Base-by-base conservation (phyloP, 2,329 filamentous ascomycete species). In the Calycina herbarum region DNA sequence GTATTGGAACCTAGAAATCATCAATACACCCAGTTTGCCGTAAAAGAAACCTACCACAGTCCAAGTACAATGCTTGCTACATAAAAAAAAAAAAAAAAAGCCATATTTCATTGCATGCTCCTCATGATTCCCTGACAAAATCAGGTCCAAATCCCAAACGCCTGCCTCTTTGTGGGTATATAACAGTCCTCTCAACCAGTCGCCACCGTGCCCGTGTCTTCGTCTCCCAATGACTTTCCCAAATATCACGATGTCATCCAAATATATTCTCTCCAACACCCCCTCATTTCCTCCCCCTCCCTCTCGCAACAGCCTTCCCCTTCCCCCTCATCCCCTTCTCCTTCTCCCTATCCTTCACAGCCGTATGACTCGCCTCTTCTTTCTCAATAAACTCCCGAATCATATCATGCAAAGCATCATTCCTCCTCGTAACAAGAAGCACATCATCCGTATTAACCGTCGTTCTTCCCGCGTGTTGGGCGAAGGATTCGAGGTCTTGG, bases 371-470 rank as follows among this genome's bases (percentile, higher is more conserved):
- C 1, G 82, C 82, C 74, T 85, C 86, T 68, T 83, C 79, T 70
- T 82, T 79, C 64, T 93, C 89, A 33, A 93, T 81, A 72, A 88
- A 88, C 61, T 86, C 82, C 76, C 85, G 85, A 75, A 99, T 83
- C 40, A 98, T 87, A 17, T 83, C 83, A 71, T 94, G 88, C 24
- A 99, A 79, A 20, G 93, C 93, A 64, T 94, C 91, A 73, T 98
- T 99, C 66, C 94, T 88, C 67, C 95, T 83, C 31, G 92, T 89
- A 35, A 99, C 85, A 7, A 99, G 85, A 73, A 98, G 81, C 13
- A 98, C 94, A 76, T 99, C 95, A 61, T 94, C 90, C 0, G 90
- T 90, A 45, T 89, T 92, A 70, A 99, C 85, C 0, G 89, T 94
- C 1, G 86, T 87, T 31, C 94, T 86, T 1, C 91, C 90, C 11